Evolutionary conservation across 1,139 yeast species (phyloP).

Genomic region (Lipomyces yarrowii): DNA sequence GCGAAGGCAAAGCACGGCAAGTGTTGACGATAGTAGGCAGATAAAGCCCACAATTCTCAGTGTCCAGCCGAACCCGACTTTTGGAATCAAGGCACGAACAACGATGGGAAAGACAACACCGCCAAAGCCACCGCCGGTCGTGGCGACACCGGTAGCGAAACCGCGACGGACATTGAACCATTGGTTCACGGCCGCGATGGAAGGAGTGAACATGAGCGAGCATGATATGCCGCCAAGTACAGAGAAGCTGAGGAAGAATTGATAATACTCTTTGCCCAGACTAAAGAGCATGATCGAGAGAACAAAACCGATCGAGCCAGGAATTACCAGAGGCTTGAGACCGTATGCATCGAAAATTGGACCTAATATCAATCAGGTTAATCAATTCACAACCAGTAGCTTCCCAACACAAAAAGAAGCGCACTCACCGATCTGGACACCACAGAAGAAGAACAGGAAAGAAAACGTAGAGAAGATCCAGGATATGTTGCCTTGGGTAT

Average conservation of each 20-base stretch:
- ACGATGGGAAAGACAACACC: slow-evolving; percentile 43
- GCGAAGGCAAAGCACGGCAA: slow-evolving; percentile 25
- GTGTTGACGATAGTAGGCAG: slow-evolving; percentile 28
- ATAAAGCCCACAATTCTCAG: slow-evolving; percentile 41
- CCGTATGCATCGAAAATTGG: slow-evolving; percentile 53
- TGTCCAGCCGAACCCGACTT: slow-evolving; percentile 43
- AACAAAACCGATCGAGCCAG: slow-evolving; percentile 26
- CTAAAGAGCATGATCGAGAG: slow-evolving; percentile 24
- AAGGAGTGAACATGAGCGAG: slow-evolving; percentile 31
- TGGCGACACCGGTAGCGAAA: slow-evolving; percentile 31
- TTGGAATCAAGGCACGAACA: slow-evolving; percentile 37
- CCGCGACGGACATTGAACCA: slow-evolving; percentile 32
- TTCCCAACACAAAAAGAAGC: slow-evolving; percentile 44
- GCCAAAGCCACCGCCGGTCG: slow-evolving; percentile 36
- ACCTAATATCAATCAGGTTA: slow-evolving; percentile 52
- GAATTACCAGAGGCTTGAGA: slow-evolving; percentile 8
- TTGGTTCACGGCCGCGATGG: slow-evolving; percentile 24
- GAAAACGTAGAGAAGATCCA: slow-evolving; percentile 67
- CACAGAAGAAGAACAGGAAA: slow-evolving; percentile 57
- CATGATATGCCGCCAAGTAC: slow-evolving; percentile 30
- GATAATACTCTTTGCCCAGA: slow-evolving; percentile 50
- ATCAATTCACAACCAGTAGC: slow-evolving; percentile 48
- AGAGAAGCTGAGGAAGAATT: slow-evolving; percentile 46
- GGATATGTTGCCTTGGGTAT: slow-evolving; percentile 52
- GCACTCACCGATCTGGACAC: slow-evolving; percentile 59